A percentile compares a stretch with the other conserved stretches of the same genome.
These are phyloP conservation scores for Calonectria hongkongensis DNA, from an alignment of 2,329 filamentous ascomycete genomes.

Conservation along the genomic window DNA sequence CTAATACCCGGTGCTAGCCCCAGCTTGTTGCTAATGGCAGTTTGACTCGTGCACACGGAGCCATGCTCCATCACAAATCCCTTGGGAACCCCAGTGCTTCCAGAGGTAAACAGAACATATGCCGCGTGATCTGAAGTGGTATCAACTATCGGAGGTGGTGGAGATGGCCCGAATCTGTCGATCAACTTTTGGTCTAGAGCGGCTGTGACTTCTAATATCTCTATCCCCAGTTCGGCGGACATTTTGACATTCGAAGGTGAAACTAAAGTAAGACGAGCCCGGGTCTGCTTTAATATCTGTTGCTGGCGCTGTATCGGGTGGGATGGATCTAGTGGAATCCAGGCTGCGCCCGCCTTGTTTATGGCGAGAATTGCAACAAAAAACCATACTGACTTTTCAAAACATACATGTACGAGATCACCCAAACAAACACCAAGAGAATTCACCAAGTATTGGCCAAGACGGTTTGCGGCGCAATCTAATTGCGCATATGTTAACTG, in stretches of 20 bases:
- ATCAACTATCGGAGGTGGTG: neutral
- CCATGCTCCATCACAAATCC: conserved; percentile 62
- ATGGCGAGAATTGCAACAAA: conserved; percentile 57
- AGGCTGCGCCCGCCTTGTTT: conserved; percentile 58
- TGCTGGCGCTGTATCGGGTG: conserved; percentile 55
- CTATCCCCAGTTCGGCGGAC: neutral
- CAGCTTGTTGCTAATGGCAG: neutral
- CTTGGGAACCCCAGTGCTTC: conserved; percentile 74
- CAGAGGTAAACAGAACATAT: conserved; percentile 72
- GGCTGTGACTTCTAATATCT: neutral
- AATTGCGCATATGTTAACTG: conserved; percentile 48
- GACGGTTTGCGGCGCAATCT: conserved; percentile 1
- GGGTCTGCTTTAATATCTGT: conserved; percentile 10
- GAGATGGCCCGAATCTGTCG: neutral
- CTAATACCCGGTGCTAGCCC: conserved; percentile 24
- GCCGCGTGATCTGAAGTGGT: neutral
- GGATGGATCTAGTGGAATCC: conserved; percentile 60
- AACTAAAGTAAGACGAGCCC: neutral
- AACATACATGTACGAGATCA: conserved; percentile 34
- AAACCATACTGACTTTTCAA: conserved; percentile 40
- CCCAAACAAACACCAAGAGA: conserved; percentile 18
- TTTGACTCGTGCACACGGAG: conserved; percentile 21
- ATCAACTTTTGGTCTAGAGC: neutral
- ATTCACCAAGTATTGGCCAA: conserved; percentile 29
- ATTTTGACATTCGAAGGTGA: neutral